These are phyloP conservation scores for Dryas octopetala DNA, from an alignment of 306 rosid genomes.

Conservation along the genomic window DNA sequence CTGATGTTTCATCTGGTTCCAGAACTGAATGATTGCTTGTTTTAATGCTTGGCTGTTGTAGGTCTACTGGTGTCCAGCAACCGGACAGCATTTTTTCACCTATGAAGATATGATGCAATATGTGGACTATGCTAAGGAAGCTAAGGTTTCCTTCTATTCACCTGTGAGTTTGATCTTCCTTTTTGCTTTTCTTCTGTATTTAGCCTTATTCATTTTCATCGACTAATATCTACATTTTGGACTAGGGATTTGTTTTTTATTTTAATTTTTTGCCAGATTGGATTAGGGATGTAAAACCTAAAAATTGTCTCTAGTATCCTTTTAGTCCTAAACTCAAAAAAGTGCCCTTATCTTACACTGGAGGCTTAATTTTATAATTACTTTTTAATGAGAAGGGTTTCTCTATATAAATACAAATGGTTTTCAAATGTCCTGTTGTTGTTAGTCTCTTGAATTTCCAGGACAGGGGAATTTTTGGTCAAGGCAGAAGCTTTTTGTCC, in stretches of 20 bases:
- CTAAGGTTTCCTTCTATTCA: slow-evolving; percentile 9
- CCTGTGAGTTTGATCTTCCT: slow-evolving; percentile 15
- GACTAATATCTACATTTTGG: too few species aligned
- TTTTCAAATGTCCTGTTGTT: not conserved
- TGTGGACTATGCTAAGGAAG: slow-evolving; percentile 6
- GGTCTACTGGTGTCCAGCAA: slow-evolving; percentile 19
- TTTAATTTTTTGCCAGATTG: too few species aligned
- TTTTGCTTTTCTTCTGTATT: not conserved
- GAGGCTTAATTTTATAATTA: not conserved
- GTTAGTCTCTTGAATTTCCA: not conserved
- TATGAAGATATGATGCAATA: slow-evolving; percentile 17
- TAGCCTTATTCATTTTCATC: not conserved
- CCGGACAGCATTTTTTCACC: slow-evolving; percentile 12
- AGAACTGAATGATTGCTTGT: not conserved
- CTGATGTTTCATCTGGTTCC: not conserved
- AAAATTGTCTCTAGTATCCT: not conserved
- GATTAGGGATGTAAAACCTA: not conserved
- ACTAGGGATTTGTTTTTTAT: too few species aligned
- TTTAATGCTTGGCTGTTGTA: slow-evolving; percentile 12
- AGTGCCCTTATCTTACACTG: not conserved
- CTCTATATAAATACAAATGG: not conserved
- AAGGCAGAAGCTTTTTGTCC: not conserved
- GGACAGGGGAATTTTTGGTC: not conserved
- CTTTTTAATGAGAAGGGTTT: not conserved
- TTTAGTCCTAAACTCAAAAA: not conserved